These are phyloP conservation scores for Polyplosphaeria fusca DNA, from an alignment of 495 filamentous ascomycete species.

Conservation along the genomic window DNA sequence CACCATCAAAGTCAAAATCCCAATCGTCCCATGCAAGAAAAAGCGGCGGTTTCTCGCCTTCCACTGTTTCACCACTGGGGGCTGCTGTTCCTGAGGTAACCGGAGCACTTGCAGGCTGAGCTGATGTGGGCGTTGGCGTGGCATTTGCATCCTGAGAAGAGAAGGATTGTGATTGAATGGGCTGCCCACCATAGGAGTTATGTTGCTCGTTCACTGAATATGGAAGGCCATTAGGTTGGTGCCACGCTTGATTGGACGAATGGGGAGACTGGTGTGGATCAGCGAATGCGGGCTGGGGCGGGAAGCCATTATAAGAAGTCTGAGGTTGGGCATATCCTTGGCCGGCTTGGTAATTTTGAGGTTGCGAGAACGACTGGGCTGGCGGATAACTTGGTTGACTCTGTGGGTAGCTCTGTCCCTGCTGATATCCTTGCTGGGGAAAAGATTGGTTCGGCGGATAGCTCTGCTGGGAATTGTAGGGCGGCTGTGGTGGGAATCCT, in stretches of 20 bases:
- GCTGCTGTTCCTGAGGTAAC: neutral
- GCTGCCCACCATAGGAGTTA: constrained; percentile 3
- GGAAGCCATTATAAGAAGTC: constrained; percentile 26
- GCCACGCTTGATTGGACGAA: constrained; percentile 25
- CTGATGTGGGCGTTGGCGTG: constrained; percentile 20
- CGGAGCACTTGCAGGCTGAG: constrained; percentile 7
- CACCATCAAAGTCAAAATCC: constrained; percentile 40
- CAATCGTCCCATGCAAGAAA: constrained; percentile 32
- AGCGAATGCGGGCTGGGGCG: constrained; percentile 12
- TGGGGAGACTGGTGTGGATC: constrained; percentile 14
- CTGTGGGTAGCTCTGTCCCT: constrained; percentile 15
- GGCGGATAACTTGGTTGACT: constrained; percentile 24
- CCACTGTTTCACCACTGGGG: constrained; percentile 7
- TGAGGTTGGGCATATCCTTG: constrained; percentile 24
- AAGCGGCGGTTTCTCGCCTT: constrained; percentile 25
- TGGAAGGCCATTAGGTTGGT: neutral
- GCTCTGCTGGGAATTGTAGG: constrained; percentile 17
- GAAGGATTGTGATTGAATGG: neutral
- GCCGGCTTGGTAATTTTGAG: constrained; percentile 14
- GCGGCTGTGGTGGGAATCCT: constrained; percentile 12
- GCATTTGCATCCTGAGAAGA: constrained; percentile 16
- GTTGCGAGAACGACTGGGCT: constrained; percentile 23
- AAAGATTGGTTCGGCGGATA: constrained; percentile 21
- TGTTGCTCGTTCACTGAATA: constrained; percentile 3
- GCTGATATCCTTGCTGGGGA: constrained; percentile 16